phyloP scores from a whole-genome alignment of 2,329 filamentous ascomycete genomes.

The Fusarium gaditjirri region DNA sequence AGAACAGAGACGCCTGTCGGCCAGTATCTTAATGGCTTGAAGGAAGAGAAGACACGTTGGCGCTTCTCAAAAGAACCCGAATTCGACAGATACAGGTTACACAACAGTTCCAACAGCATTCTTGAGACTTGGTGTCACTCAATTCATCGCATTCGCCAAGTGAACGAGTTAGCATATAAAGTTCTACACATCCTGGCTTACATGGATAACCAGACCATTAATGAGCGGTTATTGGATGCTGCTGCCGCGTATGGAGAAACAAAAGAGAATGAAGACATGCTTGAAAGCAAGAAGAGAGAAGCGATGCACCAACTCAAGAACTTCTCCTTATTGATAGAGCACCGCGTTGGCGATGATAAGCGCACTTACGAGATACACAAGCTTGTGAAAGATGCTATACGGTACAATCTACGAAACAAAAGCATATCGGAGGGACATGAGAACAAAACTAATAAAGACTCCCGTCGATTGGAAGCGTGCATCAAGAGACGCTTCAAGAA shows the following conservation, averaged over 20 bases:
- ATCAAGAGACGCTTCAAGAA: background rate
- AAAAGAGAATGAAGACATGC: background rate
- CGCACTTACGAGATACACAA: conserved; percentile 47
- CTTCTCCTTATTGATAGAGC: conserved; percentile 48
- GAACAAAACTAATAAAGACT: background rate
- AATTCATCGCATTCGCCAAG: conserved; percentile 45
- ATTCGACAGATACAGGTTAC: conserved; percentile 45
- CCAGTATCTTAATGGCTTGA: conserved; percentile 44
- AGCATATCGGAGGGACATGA: fast-evolving
- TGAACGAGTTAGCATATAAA: conserved; percentile 42
- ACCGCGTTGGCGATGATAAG: background rate
- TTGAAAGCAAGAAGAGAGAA: conserved; percentile 2
- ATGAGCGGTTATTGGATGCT: conserved; percentile 41
- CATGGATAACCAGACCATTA: conserved; percentile 48
- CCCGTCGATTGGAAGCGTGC: fast-evolving
- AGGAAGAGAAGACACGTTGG: conserved; percentile 38
- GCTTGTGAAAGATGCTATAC: conserved; percentile 46
- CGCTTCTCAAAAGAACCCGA: conserved; percentile 32
- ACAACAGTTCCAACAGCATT: conserved; percentile 46
- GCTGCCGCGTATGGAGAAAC: background rate
- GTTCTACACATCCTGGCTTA: conserved; percentile 48
- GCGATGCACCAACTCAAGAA: conserved; percentile 46
- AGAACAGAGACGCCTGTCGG: conserved; percentile 36
- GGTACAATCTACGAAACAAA: conserved; percentile 23
- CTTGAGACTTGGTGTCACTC: conserved; percentile 50